These are phyloP conservation scores for Pyrenochaeta sp. DNA, from an alignment of 2,329 filamentous ascomycete genomes.

Conservation along the genomic window DNA sequence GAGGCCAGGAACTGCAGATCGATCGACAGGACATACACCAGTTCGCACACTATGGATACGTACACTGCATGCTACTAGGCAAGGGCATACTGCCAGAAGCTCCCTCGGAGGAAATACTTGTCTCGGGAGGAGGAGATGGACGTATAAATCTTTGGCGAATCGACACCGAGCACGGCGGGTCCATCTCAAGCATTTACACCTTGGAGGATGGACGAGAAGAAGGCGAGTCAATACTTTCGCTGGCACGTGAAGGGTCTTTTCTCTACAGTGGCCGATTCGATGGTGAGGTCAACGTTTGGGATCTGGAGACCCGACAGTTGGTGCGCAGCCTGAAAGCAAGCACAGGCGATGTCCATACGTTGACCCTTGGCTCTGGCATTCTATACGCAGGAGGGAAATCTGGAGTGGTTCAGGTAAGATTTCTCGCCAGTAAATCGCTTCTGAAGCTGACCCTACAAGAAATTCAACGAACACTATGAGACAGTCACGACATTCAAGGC, in stretches of 20 bases:
- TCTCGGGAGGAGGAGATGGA: constrained; percentile 93
- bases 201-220: constrained; percentile 66
- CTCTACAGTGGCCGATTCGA: constrained; percentile 89
- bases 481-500: constrained; percentile 80
- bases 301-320: constrained; percentile 91
- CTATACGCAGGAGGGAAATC: constrained; percentile 90
- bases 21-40: constrained; percentile 80
- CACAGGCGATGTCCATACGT: constrained; percentile 81
- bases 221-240: constrained; percentile 72
- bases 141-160: constrained; percentile 94
- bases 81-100: constrained; percentile 74
- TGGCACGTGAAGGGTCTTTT: constrained; percentile 88
- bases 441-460: no score
- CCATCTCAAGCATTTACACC: constrained; percentile 73
- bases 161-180: constrained; percentile 63
- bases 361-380: constrained; percentile 84
- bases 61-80: constrained; percentile 93
- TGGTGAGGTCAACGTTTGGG: constrained; percentile 94
- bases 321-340: constrained; percentile 85
- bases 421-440: not conserved
- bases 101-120: constrained; percentile 77
- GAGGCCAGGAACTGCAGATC: constrained; percentile 78
- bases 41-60: constrained; percentile 94
- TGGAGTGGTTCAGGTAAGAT: constrained; percentile 76
- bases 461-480: constrained; percentile 84